Conservation (phyloP, 1,139 yeast species). For the Magnusiomyces paraingens region DNA sequence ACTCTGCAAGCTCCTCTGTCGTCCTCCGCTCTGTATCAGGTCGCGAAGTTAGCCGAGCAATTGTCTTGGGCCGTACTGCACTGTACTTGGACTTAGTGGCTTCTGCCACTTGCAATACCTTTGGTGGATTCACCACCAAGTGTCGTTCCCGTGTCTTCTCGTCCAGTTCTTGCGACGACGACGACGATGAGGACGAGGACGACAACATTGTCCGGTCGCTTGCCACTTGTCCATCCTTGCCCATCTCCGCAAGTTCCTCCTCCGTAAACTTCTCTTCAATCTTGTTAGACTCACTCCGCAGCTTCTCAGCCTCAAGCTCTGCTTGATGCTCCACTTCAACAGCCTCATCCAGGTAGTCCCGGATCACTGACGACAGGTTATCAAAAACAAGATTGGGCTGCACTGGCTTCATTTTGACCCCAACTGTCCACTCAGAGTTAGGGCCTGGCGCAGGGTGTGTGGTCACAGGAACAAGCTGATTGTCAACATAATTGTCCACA, state of each 20-base stretch:
- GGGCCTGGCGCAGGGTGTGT: slow-evolving; percentile 10
- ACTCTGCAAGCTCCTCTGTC: slow-evolving; percentile 12
- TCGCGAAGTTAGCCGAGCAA: slow-evolving; percentile 9
- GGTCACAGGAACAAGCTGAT: neutral
- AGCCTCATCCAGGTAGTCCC: neutral
- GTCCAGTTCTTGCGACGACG: neutral
- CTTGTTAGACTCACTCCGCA: neutral
- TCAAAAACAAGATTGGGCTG: neutral
- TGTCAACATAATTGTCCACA: slow-evolving; percentile 10
- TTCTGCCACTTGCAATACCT: slow-evolving; percentile 10
- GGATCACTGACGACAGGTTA: neutral
- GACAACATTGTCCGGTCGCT: neutral
- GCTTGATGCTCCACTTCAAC: neutral
- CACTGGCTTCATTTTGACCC: neutral
- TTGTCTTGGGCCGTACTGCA: neutral
- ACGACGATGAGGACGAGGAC: neutral
- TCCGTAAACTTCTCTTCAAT: neutral
- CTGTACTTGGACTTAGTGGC: too few relatives aligned
- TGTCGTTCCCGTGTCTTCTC: neutral
- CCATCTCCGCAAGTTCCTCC: neutral
- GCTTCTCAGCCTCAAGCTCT: neutral
- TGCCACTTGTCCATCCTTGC: neutral
- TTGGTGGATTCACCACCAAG: slow-evolving; percentile 13
- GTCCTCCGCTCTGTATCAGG: slow-evolving; percentile 14
- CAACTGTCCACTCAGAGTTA: slow-evolving; percentile 12